Evolutionary conservation across 1,284 basidiomycete species (phyloP).

Genomic region (Trichosporon sp.): DNA sequence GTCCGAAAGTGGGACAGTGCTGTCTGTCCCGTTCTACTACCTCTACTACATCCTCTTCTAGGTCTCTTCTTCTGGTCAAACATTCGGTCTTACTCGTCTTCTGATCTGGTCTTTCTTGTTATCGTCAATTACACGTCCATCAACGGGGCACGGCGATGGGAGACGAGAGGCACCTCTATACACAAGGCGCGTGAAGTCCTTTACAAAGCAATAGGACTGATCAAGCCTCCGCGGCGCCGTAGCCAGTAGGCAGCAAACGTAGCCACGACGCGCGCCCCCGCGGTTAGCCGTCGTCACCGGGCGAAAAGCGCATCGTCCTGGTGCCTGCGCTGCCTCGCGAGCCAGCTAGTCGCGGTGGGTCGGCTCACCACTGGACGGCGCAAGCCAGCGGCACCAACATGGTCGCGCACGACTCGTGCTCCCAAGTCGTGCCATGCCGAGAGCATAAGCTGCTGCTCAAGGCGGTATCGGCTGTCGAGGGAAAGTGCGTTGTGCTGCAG

Average conservation of each 20-base stretch:
- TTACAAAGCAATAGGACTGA: neutral
- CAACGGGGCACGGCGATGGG: conserved; percentile 2
- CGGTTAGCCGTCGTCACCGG: conserved; percentile 17
- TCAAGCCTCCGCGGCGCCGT: conserved; percentile 11
- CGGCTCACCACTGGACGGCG: conserved; percentile 42
- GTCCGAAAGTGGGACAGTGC: neutral
- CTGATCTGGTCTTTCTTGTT: neutral
- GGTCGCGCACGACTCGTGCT: conserved; percentile 58
- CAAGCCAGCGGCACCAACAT: conserved; percentile 24
- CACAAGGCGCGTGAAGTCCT: conserved; percentile 8
- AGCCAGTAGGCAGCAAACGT: conserved; percentile 4
- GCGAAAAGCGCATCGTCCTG: conserved; percentile 30
- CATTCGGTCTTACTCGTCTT: neutral
- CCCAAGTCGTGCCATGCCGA: conserved; percentile 65
- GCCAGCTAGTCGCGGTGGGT: conserved; percentile 56
- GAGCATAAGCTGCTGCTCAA: conserved; percentile 74
- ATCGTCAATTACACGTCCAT: neutral
- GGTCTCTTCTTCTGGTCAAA: neutral
- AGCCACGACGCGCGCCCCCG: conserved; percentile 12
- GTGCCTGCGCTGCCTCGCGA: conserved; percentile 57
- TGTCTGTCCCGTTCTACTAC: neutral
- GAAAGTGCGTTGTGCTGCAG: conserved; percentile 7
- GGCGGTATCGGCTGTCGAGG: conserved; percentile 54
- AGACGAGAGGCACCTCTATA: neutral
- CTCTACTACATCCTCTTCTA: neutral